Evolutionary conservation across 192 early-diverging fungal species (phyloP), one percentile per base, ranked within the genome.

Genomic region (Coemansia sp.): DNA sequence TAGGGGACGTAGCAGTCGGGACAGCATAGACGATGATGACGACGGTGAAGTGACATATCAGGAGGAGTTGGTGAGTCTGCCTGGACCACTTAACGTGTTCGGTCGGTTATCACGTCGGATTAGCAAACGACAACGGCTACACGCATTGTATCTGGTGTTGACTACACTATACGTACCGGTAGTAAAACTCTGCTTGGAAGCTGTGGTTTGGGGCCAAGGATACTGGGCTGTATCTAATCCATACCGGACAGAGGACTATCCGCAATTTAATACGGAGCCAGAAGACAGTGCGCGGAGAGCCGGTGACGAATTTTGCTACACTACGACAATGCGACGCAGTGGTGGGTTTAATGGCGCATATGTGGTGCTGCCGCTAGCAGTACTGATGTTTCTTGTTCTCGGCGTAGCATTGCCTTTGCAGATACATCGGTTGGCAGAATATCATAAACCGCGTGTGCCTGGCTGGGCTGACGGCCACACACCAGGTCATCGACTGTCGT

Each of bases 141-240:
- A 82, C 51, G 67, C 74, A 2, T 25, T 75, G 33, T 75, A 74
- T 30, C 51, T 71, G n/a, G 63, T 74, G n/a, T 61, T 85, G 67
- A 66, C 76, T 2, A 85, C 84, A 23, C 66, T 85, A 62, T 85
- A 85, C 51, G 64, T 85, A 2, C 84, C 84, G 10, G 61, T 80
- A 21, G 51, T 76, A 23, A 85, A 85, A 66, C 71, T 85, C 24
- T 71, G 80, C 22, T 25, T 85, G 17, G 84, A 85, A 54, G 74
- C 84, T 2, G 57, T 85, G 4, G 76, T 82, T 53, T 85, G 84
- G 84, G 52, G 57, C 53, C 76, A 85, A 57, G 72, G 69, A 11
- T 85, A 67, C 74, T 85, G 84, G 84, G 56, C 80, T 5, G 76
- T 82, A 5, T 33, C 72, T 54, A 85, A 85, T 32, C 84, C 84